These are phyloP conservation scores for Lachnellula hyalina DNA, from an alignment of 2,329 filamentous ascomycete species.

Conservation along the genomic window DNA sequence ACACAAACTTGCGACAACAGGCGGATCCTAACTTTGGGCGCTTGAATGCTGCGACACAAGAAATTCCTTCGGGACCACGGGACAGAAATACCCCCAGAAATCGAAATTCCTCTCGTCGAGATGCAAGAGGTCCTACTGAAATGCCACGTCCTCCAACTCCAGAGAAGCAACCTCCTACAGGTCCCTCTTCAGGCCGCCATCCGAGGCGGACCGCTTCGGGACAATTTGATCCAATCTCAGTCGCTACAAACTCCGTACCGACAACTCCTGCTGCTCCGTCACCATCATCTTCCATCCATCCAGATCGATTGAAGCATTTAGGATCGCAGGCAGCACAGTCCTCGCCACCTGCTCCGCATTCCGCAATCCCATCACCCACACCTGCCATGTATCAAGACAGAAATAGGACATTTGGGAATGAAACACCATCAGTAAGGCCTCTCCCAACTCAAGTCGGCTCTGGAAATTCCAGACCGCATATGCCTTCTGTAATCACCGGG, in stretches of 20 bases:
- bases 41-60: constrained; percentile 45
- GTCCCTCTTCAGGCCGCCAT: constrained; percentile 28
- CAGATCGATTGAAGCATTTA: constrained; percentile 47
- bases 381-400: constrained; percentile 31
- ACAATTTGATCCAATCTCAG: constrained; percentile 21
- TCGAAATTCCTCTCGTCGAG: constrained; percentile 19
- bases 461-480: constrained; percentile 30
- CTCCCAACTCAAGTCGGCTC: constrained; percentile 30
- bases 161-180: constrained; percentile 31
- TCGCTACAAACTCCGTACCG: constrained; percentile 21
- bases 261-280: constrained; percentile 22
- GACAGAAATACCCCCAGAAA: constrained; percentile 40
- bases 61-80: constrained; percentile 51
- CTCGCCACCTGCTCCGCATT: constrained; percentile 32
- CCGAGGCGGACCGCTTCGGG: constrained; percentile 23
- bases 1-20: constrained; percentile 32
- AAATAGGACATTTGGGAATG: constrained; percentile 22
- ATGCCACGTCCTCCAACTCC: constrained; percentile 28
- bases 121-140: constrained; percentile 18
- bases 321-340: constrained; percentile 28
- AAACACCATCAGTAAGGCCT: constrained; percentile 23
- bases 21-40: constrained; percentile 60
- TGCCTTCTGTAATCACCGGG: constrained; percentile 25
- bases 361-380: constrained; percentile 27
- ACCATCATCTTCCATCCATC: constrained; percentile 39